Base-by-base conservation (phyloP, 352 stramenopile genomes). In the Phytophthora quininea region DNA sequence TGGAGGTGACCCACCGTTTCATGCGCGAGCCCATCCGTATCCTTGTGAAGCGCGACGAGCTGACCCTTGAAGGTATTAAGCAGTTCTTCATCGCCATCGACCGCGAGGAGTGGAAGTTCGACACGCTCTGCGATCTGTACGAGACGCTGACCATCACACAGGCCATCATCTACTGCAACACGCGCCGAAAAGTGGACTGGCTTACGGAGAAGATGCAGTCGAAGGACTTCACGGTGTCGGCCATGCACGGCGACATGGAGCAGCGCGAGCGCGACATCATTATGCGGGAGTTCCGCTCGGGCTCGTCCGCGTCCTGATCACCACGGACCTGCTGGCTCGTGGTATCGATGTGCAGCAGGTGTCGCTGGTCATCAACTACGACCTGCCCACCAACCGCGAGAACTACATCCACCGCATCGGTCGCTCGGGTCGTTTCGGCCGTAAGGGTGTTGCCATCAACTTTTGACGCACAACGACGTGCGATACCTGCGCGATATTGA, bases 361-460 rank as follows among this genome's bases (percentile, higher is more conserved):
- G 66, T 97, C 91, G 72, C 86, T 98, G 54, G 95, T 98, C 52
- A 99, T 99, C 82, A 99, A 99, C 94, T 99, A 99, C 86, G 97
- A 99, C 77, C 84, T 99, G 64, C 98, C 98, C 48, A 99, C 96
- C 30, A 99, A 99, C 89, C 95, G 98, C 76, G 98, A 99, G 86
- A 99, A 99, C 84, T 99, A 99, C 90, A 99, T 99, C 67, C 98
- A 99, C 82, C 96, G 98, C 90, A 99, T 99, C 81, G 98, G 98
- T 94, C 97, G 98, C 79, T 99, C 93, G 62, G 98, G 98, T 79
- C 97, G 98, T 91, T 99, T 99, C 81, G 98, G 98, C 80, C 92
- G 98, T 90, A 99, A 99, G 92, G 98, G 98, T 94, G 97, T 99
- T 54, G 97, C 97, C 61, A 99, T 99, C 87, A 99, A 99, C 94